Base-by-base conservation (phyloP, 345 rosid genomes). In the Populus pruinosa region DNA sequence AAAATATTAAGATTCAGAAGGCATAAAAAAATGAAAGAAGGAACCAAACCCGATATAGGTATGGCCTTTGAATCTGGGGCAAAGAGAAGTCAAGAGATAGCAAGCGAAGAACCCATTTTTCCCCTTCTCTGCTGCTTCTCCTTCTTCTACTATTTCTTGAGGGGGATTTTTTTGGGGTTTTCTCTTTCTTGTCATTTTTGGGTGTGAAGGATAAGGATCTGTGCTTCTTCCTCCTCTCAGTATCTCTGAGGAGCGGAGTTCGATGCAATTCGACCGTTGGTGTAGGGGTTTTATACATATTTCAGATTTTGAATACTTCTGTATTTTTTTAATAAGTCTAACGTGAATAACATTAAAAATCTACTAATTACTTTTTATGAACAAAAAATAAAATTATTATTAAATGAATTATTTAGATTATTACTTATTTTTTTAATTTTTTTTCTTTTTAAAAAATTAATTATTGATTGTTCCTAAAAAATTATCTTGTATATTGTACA, bases 61-160 rank as follows among this genome's bases (percentile, higher is more conserved):
- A 68, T 85, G 90, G 79, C 93, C 90, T 78, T 92, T 96, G 88
- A 83, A 88, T 73, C 98, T 93, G 73, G 99, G 99, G 84, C 86
- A 87, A 53, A 92, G 90, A 29, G 99, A 93, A 41, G 89, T 87
- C 74, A 96, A 82, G n/a, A 96, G 93, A 78, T 93, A 96, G 80
- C 98, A 93, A 0, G 96, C 98, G 77, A 84, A 92, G 81, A 96
- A 96, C 59, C 90, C 87, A 59, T 59, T 23, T 70, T 81, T 81
- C 11, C 75, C 75, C 79, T 4, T 81, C 78, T 81, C 82, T 78
- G 20, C 67, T 72, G 77, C 66, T 35, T 56, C 83, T 69, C 69
- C 81, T 21, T 80, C 86, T 70, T 56, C 69, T 35, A 75, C 71
- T 27, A 16, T 44, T 62, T 47, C 83, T 47, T 77, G 59, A 27